phyloP scores from a whole-genome alignment of 2,329 filamentous ascomycete species.

The Arthrinium puccinioides region DNA sequence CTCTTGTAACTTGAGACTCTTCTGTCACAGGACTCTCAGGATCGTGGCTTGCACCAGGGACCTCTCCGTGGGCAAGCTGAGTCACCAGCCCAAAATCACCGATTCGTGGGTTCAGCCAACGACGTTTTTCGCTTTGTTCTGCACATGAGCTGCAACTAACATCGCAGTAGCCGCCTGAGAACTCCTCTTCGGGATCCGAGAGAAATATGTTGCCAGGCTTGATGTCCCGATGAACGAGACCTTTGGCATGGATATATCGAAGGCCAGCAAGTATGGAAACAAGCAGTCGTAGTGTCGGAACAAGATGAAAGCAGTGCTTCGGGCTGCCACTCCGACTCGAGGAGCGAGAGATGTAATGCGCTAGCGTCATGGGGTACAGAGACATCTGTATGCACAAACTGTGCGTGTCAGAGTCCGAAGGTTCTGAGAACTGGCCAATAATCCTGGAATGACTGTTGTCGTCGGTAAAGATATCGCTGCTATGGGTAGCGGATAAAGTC shows the following conservation, averaged over 20 bases:
- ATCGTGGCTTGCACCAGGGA: constrained; percentile 5
- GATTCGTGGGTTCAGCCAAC: constrained; percentile 51
- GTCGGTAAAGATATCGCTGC: constrained; percentile 20
- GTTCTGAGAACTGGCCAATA: constrained; percentile 18
- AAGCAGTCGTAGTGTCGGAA: constrained; percentile 49
- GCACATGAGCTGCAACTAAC: constrained; percentile 15
- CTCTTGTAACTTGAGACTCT: constrained; percentile 19
- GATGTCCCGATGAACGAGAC: constrained; percentile 57
- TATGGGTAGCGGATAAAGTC: constrained; percentile 8
- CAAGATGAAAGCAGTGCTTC: constrained; percentile 54
- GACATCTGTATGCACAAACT: constrained; percentile 65
- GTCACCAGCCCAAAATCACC: constrained; percentile 62
- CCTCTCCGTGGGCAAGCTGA: constrained; percentile 31
- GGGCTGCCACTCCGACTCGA: constrained; percentile 13
- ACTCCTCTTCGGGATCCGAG: constrained; percentile 30
- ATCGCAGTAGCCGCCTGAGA: constrained; percentile 18
- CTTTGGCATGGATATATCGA: constrained; percentile 53
- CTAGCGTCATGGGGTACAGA: constrained; percentile 54
- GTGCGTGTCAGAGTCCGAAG: constrained; percentile 23
- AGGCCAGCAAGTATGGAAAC: constrained; percentile 52
- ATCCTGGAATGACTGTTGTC: constrained; percentile 19
- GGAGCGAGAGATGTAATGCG: constrained; percentile 41
- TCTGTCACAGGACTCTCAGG: not conserved
- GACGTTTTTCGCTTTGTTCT: constrained; percentile 1
- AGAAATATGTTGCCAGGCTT: constrained; percentile 64